Conservation (phyloP, 768 basidiomycete genomes). For the Vararia minispora region DNA sequence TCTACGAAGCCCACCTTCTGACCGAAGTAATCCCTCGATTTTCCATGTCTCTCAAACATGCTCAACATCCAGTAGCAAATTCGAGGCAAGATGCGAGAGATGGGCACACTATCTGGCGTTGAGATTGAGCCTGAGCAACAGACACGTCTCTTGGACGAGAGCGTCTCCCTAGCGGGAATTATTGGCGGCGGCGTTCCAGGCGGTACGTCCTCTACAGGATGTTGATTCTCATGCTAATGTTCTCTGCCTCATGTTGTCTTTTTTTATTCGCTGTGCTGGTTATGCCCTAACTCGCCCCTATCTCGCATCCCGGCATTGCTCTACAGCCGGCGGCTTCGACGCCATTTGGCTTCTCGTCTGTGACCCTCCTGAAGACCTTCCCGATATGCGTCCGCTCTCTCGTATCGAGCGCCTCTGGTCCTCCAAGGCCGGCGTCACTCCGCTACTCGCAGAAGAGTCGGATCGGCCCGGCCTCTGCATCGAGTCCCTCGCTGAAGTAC, state of each 20-base stretch:
- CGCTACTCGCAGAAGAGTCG: conserved; percentile 63
- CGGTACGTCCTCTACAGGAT: conserved; percentile 51
- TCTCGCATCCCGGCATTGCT: not conserved
- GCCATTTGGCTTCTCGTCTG: conserved; percentile 90
- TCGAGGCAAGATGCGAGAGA: conserved; percentile 68
- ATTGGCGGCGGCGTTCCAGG: conserved; percentile 95
- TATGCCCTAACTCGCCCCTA: conserved; percentile 2
- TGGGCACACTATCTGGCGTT: conserved; percentile 68
- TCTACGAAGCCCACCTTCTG: conserved; percentile 44
- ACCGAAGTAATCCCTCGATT: conserved; percentile 36
- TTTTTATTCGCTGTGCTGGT: not conserved
- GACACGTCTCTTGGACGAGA: conserved; percentile 70
- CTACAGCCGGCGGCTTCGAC: conserved; percentile 89
- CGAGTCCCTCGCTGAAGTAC: conserved; percentile 38
- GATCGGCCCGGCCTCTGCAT: conserved; percentile 50
- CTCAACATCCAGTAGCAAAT: conserved; percentile 43
- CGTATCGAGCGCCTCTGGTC: conserved; percentile 64
- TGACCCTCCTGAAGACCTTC: conserved; percentile 34
- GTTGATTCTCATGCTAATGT: no score
- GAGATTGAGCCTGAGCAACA: conserved; percentile 90
- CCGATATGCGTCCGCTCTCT: conserved; percentile 36
- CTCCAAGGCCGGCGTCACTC: conserved; percentile 55
- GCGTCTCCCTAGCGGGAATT: conserved; percentile 69
- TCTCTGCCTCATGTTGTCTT: no score
- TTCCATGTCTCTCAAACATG: not conserved